A percentile compares a stretch with the other conserved stretches of the same genome.
These are phyloP conservation scores for Agaricus subrufescens DNA, from an alignment of 768 basidiomycete genomes.

Conservation along the genomic window DNA sequence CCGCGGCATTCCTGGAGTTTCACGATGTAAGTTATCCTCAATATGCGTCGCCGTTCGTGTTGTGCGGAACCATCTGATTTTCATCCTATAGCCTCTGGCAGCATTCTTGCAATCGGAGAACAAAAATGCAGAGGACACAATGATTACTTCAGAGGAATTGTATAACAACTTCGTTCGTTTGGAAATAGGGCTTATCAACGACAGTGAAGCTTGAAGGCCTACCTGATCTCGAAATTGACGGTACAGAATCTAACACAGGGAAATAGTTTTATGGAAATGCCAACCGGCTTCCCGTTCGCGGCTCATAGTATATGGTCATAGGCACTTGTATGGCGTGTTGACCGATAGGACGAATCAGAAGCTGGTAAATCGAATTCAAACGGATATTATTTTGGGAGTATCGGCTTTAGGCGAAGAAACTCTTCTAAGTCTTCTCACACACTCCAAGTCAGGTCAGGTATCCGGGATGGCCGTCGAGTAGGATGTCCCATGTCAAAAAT, in stretches of 20 bases:
- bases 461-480: too few species aligned
- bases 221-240: neutral
- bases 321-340: neutral
- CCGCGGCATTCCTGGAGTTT: slow-evolving; percentile 65
- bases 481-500: too few species aligned
- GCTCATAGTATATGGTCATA: neutral
- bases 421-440: too few species aligned
- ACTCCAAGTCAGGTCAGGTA: too few species aligned
- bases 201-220: neutral
- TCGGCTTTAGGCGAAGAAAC: too few species aligned
- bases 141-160: slow-evolving; percentile 65
- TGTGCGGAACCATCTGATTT: neutral
- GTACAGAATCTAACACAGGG: neutral
- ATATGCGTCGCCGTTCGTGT: neutral
- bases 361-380: too few species aligned
- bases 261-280: neutral
- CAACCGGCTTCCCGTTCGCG: neutral
- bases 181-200: neutral
- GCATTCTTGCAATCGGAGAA: slow-evolving; percentile 59
- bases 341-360: too few species aligned
- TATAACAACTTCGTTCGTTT: slow-evolving; percentile 62
- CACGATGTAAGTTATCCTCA: slow-evolving; percentile 42
- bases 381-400: too few species aligned
- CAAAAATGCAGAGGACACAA: slow-evolving; percentile 55
- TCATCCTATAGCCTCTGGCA: slow-evolving; percentile 42